Conservation (phyloP, 163 green algal species). For the Scenedesmus sp. region DNA sequence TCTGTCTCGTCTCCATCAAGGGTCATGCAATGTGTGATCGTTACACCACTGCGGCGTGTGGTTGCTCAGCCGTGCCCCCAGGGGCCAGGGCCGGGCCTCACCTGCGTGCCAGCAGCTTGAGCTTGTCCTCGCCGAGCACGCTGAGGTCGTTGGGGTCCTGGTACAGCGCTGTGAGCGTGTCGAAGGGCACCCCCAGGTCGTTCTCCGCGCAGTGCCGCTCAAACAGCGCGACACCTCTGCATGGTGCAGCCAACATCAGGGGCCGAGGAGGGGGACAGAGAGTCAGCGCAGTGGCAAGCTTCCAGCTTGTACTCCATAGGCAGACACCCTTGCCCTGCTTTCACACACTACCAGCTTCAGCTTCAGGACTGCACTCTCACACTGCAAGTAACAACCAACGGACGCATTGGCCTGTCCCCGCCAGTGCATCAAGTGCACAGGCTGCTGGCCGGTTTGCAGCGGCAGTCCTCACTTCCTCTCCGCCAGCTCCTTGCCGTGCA, state of each 20-base stretch:
- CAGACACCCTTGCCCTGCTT: too few relatives aligned
- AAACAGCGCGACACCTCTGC: constrained; percentile 45
- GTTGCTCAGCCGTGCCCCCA: background rate
- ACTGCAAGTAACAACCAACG: too few relatives aligned
- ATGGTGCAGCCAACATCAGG: background rate
- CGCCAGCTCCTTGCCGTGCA: constrained; percentile 58
- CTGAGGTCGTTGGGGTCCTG: constrained; percentile 32
- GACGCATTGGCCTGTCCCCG: too few relatives aligned
- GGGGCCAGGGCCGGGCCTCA: background rate
- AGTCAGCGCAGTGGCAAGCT: background rate
- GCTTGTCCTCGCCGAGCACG: constrained; percentile 19
- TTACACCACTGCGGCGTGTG: background rate
- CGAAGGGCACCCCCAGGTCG: constrained; percentile 8
- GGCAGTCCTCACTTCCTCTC: constrained; percentile 42
- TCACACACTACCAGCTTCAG: too few relatives aligned
- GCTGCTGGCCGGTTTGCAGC: too few relatives aligned
- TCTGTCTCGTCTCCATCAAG: too few relatives aligned
- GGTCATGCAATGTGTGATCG: background rate
- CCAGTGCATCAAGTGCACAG: too few relatives aligned
- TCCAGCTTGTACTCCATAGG: too few relatives aligned
- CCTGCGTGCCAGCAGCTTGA: constrained; percentile 24
- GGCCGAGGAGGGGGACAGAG: background rate
- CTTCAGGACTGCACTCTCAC: too few relatives aligned
- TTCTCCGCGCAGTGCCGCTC: constrained; percentile 44
- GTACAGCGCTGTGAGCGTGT: constrained; percentile 39